A percentile compares a stretch with the other conserved stretches of the same genome.
phyloP scores from a whole-genome alignment of 768 basidiomycete species.

The Tricholoma matsutake region DNA sequence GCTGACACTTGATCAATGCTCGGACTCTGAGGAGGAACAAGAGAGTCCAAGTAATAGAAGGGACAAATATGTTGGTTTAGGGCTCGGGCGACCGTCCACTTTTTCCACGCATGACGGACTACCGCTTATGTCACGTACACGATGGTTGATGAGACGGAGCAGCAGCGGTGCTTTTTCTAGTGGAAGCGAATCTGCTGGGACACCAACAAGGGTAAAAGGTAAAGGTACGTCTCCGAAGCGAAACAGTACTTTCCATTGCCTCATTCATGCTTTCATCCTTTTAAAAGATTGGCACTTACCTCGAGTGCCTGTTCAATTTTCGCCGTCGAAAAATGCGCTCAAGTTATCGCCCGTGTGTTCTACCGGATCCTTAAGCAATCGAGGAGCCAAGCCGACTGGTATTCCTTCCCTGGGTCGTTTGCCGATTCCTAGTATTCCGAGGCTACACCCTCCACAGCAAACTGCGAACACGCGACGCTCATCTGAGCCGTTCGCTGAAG shows the following conservation, averaged over 20 bases:
- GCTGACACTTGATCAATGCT: constrained; percentile 36
- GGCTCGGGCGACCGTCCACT: constrained; percentile 56
- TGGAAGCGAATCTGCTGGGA: constrained; percentile 62
- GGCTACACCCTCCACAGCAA: constrained; percentile 12
- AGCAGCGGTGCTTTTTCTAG: constrained; percentile 83
- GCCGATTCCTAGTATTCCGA: constrained; percentile 9
- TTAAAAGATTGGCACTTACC: constrained; percentile 53
- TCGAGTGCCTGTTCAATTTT: constrained; percentile 44
- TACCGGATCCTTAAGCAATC: constrained; percentile 55
- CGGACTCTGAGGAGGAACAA: constrained; percentile 65
- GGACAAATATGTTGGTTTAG: constrained; percentile 58
- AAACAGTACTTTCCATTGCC: constrained; percentile 7
- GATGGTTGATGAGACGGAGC: constrained; percentile 71
- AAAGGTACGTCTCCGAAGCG: constrained; percentile 34
- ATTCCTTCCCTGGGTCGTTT: constrained; percentile 25
- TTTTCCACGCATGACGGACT: constrained; percentile 23
- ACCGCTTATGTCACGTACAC: constrained; percentile 41
- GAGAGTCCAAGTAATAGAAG: constrained; percentile 62
- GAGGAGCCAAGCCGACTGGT: constrained; percentile 44
- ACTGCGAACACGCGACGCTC: constrained; percentile 23
- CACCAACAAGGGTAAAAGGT: constrained; percentile 59
- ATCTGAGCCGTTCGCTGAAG: constrained; percentile 42
- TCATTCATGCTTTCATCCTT: constrained; percentile 5
- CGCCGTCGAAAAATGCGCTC: constrained; percentile 42
- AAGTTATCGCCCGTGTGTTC: constrained; percentile 44